Base-by-base conservation (phyloP, 805 yeast species). In the Isabelozyma heimii region DNA sequence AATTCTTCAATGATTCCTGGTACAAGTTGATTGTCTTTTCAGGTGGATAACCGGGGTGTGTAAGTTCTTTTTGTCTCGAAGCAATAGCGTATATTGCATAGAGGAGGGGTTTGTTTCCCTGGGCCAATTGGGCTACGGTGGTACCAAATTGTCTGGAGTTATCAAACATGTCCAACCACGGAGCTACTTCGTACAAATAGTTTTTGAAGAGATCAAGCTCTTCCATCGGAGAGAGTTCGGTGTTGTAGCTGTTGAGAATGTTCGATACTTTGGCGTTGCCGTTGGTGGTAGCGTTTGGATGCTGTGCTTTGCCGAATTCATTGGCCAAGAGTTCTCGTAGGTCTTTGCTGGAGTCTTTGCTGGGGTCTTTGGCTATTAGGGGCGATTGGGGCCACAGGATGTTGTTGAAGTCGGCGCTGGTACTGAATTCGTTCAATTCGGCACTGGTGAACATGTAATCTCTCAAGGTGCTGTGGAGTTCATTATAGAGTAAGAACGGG, bases 381-480 rank as follows among this genome's bases (percentile, higher is more conserved):
- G 55, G 57, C 8, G 46, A 40, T 5, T 51, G 54, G 16, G 47
- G 47, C 40, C 53, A 44, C 8, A 53, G 41, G 12, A 53, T 47
- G 37, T 55, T 52, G 15, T 47, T 49, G 39, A 50, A 49, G 15
- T 53, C 45, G 5, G 54, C 49, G 5, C 40, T 46, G 44, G 50
- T 13, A 3, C 43, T n/a, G 14, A 50, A 48, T 17, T 45, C 48
- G 10, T 49, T 52, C 1, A 45, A 39, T 2, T 55, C 47, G 0
- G 70, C 70, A 48, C 67, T 67, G 24, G 72, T 62, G 52, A 64
- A 66, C 74, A 73, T 72, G 48, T 67, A 67, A 50, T 70, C 75
- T 43, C 73, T 58, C 42, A 73, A 59, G 1, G 73, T 69, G 41
- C 59, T 53, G 40, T 67, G 68, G 5, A 72, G 55, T 17, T 67